These are phyloP conservation scores for Plantago ovata DNA, from an alignment of 257 asterid species.

Conservation along the genomic window DNA sequence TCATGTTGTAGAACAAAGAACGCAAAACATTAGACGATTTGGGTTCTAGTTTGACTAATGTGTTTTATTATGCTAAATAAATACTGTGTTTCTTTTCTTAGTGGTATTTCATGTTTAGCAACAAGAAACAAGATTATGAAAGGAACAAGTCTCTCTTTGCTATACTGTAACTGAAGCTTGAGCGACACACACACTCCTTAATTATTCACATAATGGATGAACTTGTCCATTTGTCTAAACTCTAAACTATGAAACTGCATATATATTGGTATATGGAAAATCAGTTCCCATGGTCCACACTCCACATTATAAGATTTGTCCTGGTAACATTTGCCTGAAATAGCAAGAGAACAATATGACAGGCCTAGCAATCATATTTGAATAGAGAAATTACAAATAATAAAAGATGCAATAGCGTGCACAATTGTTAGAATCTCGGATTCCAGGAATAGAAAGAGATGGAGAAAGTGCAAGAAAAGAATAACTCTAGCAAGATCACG, in stretches of 20 bases:
- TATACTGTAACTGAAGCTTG: neutral
- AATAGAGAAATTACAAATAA: neutral
- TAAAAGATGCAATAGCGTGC: too few relatives aligned
- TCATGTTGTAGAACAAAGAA: too few relatives aligned
- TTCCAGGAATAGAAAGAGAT: too few relatives aligned
- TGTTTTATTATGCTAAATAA: neutral
- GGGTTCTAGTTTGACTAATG: too few relatives aligned
- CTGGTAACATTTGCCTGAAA: conserved; percentile 64
- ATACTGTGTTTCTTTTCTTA: neutral
- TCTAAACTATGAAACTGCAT: conserved; percentile 79
- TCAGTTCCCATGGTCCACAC: conserved; percentile 87
- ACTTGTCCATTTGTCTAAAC: conserved; percentile 78
- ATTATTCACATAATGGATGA: conserved; percentile 70
- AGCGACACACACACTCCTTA: conserved; percentile 42
- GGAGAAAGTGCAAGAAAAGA: too few relatives aligned
- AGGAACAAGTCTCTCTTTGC: neutral
- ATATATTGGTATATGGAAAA: conserved; percentile 72
- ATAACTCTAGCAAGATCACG: too few relatives aligned
- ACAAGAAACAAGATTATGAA: neutral
- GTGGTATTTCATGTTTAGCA: neutral
- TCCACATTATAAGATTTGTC: conserved; percentile 75
- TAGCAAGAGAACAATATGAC: conserved; percentile 13
- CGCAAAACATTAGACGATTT: too few relatives aligned
- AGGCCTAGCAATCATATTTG: conserved; percentile 7
- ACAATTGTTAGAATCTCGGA: too few relatives aligned